A percentile compares a stretch with the other conserved stretches of the same genome.
Conservation (phyloP, 1,284 basidiomycete species). For the Cutaneotrichosporon cavernicola region DNA sequence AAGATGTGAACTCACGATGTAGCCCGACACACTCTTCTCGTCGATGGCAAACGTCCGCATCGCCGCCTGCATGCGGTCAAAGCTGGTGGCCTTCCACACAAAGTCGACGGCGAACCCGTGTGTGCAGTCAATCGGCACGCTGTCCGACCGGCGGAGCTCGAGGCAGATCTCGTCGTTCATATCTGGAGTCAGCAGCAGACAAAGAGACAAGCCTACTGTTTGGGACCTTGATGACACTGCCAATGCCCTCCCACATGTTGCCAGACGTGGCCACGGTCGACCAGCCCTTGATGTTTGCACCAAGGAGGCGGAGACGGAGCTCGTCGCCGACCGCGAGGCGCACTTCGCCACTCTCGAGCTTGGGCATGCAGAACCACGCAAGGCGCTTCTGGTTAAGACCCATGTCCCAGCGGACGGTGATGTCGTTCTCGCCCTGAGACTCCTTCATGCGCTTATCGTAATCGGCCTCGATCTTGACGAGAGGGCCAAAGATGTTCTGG, state of each 20-base stretch:
- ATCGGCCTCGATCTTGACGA: conserved; percentile 99
- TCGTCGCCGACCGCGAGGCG: conserved; percentile 96
- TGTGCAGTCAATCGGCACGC: conserved; percentile 91
- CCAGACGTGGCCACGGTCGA: conserved; percentile 26
- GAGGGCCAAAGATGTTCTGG: conserved; percentile 96
- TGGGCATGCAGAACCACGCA: conserved; percentile 94
- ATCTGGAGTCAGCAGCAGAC: conserved; percentile 58
- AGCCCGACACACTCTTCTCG: conserved; percentile 97
- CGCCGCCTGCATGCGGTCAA: conserved; percentile 97
- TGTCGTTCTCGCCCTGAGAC: conserved; percentile 95
- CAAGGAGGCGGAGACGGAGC: conserved; percentile 81
- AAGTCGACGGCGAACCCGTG: conserved; percentile 96
- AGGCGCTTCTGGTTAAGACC: conserved; percentile 97
- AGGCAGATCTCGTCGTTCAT: conserved; percentile 96
- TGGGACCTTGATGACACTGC: conserved; percentile 98
- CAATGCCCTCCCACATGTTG: conserved; percentile 83
- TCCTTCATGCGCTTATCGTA: conserved; percentile 98
- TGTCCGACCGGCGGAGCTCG: conserved; percentile 84
- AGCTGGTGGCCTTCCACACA: conserved; percentile 99
- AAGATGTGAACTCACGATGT: conserved; percentile 67
- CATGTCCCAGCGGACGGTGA: conserved; percentile 94
- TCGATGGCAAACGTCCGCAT: conserved; percentile 99
- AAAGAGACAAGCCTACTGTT: conserved; percentile 67
- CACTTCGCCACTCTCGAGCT: conserved; percentile 97
- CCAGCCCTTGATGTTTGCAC: conserved; percentile 65